Evolutionary conservation across 192 early-diverging fungal genomes (phyloP), one percentile per base, ranked within the genome.

Genomic region (Mortierella claussenii): DNA sequence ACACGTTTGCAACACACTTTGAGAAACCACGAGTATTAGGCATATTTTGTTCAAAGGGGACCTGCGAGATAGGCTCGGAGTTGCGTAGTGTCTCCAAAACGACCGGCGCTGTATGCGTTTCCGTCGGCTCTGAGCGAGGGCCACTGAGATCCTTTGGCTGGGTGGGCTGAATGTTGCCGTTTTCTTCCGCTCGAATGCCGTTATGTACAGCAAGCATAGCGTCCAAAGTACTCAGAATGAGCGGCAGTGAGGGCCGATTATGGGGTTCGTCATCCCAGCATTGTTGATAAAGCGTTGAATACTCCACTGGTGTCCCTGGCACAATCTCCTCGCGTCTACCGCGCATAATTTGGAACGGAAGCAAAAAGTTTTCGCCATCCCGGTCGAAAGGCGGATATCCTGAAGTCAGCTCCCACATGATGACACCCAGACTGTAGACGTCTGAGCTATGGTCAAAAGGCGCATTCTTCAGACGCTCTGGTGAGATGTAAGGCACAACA

Each of bases 241-340:
- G 17, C 1, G 48, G 26, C 4, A 75, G 31, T 3, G 33, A 12
- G 2, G 81, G 81, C 15, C 81, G 52, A 5, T 53, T 65, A 10
- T 24, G 24, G n/a, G 81, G 81, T 26, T 83, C 67, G 7, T 52
- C 71, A 58, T 80, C 68, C 81, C 81, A 83, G 56, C 81, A 83
- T 36, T 63, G 44, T 23, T 68, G 52, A 50, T 80, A 83, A 6
- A 83, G 73, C 20, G 61, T 55, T 11, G 74, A 68, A 64, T 83
- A 83, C 43, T 61, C 54, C 2, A 64, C 37, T 3, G 80, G 80
- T 7, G 80, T 71, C 1, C 80, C 80, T 15, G 73, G 64, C n/a
- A 78, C 47, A 5, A 75, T 55, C 6, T 60, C n/a, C 26, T 66
- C 55, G 46, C 76, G 74, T 20, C 60, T 43, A 37, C 76, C 74